Base-by-base conservation (phyloP, 192 early-diverging fungal genomes). In the Dispira parvispora region DNA sequence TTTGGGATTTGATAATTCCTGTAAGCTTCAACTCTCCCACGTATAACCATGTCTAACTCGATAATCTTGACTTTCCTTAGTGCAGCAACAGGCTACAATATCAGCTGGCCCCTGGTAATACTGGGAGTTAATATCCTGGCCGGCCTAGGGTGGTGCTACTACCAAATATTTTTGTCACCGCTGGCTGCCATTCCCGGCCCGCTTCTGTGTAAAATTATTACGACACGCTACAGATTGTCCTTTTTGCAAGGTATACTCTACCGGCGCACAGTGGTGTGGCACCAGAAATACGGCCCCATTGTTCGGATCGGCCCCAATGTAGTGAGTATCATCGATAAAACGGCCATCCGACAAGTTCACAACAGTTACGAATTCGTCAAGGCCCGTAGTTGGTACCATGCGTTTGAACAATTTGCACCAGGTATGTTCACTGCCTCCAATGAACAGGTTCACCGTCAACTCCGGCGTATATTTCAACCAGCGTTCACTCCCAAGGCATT, bases 261-360 rank as follows among this genome's bases (percentile, higher is more conserved):
- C 32, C 27, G 11, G 14, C 32, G 21, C 14, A 14, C 21, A 2
- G 16, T 12, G 27, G 57, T 43, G 42, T 26, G 14, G 32, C 57
- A 60, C 38, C 25, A 18, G 10, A 18, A 27, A 18, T 60, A 60
- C 13, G 57, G 57, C 21, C 57, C 57, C 8, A 12, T 60, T 28
- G 57, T 60, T 10, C 57, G 57, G 25, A 28, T 60, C 26, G 57
- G 57, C 32, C 42, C 14, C 57, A 27, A 60, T 11, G 42, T 43
- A 12, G 57, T 60, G 18, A 42, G 14, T 21, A 14, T 60, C 2
- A 43, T 43, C 25, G 57, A 60, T 18, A 16, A 14, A 11, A 14
- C 25, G 21, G 27, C 9, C 32, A 27, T 60, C 57, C 25, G 21
- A 3, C 9, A 27, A 18, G 43, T 60, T 60, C 43, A 60, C 21